Conservation (phyloP, 805 yeast genomes). For the Zygoascus tannicola region DNA sequence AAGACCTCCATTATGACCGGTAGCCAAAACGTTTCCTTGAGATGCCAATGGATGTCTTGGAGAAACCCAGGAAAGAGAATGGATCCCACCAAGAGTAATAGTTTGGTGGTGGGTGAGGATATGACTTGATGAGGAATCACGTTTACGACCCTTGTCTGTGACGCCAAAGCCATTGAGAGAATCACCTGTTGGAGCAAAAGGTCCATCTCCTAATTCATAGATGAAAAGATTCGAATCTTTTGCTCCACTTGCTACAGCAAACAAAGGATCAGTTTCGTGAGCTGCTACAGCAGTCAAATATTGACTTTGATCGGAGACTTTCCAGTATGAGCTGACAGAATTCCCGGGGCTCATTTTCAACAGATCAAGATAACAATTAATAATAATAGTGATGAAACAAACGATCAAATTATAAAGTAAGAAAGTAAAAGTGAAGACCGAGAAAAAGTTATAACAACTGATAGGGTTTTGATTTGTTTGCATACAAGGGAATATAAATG, state of each 20-base stretch:
- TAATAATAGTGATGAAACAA: too few relatives aligned
- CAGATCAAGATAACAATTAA: too few relatives aligned
- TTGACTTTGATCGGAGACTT: slow-evolving; percentile 29
- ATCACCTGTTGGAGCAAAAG: background rate
- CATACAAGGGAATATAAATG: too few relatives aligned
- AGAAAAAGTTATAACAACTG: too few relatives aligned
- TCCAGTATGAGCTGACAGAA: slow-evolving; percentile 26
- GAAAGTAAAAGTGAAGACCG: too few relatives aligned
- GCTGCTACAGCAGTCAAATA: slow-evolving; percentile 30
- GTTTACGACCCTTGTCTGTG: background rate
- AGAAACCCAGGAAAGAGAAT: slow-evolving; percentile 36
- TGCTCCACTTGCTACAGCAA: slow-evolving; percentile 51
- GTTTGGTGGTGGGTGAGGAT: slow-evolving; percentile 51
- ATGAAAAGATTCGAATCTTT: slow-evolving; percentile 39
- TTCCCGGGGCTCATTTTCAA: background rate
- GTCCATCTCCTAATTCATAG: slow-evolving; percentile 34
- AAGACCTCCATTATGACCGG: slow-evolving; percentile 72
- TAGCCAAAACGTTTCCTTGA: slow-evolving; percentile 40
- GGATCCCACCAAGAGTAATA: slow-evolving; percentile 44
- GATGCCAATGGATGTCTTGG: slow-evolving; percentile 26
- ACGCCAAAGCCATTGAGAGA: background rate
- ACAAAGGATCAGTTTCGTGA: slow-evolving; percentile 31
- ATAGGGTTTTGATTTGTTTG: too few relatives aligned
- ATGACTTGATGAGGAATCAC: background rate
- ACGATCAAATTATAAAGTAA: too few relatives aligned